Percentiles rank a stretch among this genome's conserved stretches.
These are phyloP conservation scores for Entelexis sorbosivorans DNA, from an alignment of 1,139 yeast species.

Conservation along the genomic window DNA sequence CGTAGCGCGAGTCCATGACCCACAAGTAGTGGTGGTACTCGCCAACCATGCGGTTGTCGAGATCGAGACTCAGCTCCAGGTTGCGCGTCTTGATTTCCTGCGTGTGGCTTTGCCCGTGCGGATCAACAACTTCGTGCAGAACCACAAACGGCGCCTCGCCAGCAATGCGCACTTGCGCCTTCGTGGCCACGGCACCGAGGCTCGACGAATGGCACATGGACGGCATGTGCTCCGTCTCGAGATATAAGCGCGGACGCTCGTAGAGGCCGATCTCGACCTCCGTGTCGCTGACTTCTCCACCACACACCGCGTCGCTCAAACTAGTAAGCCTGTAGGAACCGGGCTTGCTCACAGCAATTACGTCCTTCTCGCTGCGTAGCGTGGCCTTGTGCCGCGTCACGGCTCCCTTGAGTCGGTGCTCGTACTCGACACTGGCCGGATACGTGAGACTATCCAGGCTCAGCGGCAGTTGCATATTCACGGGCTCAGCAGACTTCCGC, in stretches of 20 bases:
- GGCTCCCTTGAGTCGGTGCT: background rate
- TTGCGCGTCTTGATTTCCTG: constrained; percentile 1
- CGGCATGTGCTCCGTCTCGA: constrained; percentile 1
- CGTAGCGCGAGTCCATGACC: constrained; percentile 31
- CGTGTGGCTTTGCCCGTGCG: constrained; percentile 14
- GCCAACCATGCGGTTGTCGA: constrained; percentile 14
- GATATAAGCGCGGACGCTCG: constrained; percentile 20
- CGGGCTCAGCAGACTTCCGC: constrained; percentile 23
- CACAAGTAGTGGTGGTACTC: constrained; percentile 20
- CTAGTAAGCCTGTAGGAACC: constrained; percentile 20
- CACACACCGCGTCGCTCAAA: constrained; percentile 20
- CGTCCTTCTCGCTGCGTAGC: constrained; percentile 1
- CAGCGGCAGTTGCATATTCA: constrained; percentile 48
- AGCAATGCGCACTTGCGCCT: constrained; percentile 4
- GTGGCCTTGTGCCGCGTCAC: background rate
- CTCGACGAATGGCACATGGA: constrained; percentile 5
- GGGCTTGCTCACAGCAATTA: constrained; percentile 12
- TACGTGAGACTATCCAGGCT: constrained; percentile 41
- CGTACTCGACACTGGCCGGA: constrained; percentile 18
- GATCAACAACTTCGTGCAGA: constrained; percentile 20
- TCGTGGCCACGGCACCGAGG: background rate
- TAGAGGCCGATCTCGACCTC: constrained; percentile 16
- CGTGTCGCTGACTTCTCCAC: constrained; percentile 19
- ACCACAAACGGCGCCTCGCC: constrained; percentile 24
- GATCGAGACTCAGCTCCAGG: background rate